These are phyloP conservation scores for Cryphonectria carpinicola DNA, from an alignment of 2,329 filamentous ascomycete genomes.

Conservation along the genomic window DNA sequence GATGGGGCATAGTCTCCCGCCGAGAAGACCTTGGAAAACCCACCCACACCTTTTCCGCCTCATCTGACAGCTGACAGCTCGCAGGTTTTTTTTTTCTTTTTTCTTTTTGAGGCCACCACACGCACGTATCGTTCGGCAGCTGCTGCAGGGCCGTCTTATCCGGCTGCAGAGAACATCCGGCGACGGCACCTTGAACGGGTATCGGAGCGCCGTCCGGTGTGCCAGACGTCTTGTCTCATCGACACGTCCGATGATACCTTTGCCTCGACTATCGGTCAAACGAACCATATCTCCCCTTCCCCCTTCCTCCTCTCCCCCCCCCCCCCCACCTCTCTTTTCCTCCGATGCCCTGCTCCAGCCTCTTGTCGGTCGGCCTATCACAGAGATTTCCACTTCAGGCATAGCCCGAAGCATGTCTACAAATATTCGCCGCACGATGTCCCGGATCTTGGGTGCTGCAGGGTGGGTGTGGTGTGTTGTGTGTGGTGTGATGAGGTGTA, in stretches of 20 bases:
- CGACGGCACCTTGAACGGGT: background rate
- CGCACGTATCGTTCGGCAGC: background rate
- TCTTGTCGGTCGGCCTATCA: constrained; percentile 2
- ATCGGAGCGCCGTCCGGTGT: background rate
- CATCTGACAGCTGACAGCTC: constrained; percentile 14
- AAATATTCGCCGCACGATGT: constrained; percentile 13
- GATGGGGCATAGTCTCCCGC: background rate
- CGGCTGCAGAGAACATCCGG: constrained; percentile 8
- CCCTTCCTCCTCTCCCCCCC: background rate
- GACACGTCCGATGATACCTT: background rate
- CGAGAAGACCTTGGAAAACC: background rate
- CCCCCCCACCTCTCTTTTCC: no score
- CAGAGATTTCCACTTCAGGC: constrained; percentile 8
- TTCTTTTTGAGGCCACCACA: background rate
- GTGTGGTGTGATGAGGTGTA: background rate
- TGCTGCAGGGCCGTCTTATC: constrained; percentile 7
- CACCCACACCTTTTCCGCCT: constrained; percentile 7
- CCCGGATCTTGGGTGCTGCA: constrained; percentile 16
- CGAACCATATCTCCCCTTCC: background rate
- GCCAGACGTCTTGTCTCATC: constrained; percentile 14
- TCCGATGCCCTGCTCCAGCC: background rate
- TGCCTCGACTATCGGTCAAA: background rate
- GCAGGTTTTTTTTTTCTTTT: background rate
- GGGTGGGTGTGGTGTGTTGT: background rate
- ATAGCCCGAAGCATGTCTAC: constrained; percentile 19